phyloP scores from a whole-genome alignment of 768 basidiomycete species.

The Clathrus columnatus region DNA sequence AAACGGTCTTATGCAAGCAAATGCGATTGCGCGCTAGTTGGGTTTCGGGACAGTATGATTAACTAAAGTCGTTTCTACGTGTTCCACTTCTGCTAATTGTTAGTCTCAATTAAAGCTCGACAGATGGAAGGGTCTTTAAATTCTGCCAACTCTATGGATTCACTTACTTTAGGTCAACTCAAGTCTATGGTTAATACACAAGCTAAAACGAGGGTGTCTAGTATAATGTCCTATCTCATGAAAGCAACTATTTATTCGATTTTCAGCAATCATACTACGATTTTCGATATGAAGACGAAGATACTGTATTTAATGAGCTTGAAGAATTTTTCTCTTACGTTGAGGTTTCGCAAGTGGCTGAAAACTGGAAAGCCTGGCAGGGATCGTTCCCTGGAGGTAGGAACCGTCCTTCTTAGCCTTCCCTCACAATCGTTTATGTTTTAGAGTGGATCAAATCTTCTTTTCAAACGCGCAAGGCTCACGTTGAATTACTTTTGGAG shows the following conservation, averaged over 20 bases:
- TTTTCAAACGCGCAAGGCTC: slow-evolving; percentile 51
- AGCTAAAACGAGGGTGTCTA: slow-evolving; percentile 65
- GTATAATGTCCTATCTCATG: slow-evolving; percentile 10
- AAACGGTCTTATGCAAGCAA: no score
- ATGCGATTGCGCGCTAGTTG: not conserved
- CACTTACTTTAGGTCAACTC: slow-evolving; percentile 53
- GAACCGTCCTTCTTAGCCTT: slow-evolving; percentile 19
- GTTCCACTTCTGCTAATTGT: not conserved
- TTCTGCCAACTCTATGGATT: not conserved
- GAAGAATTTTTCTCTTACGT: slow-evolving; percentile 98
- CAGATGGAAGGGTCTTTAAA: slow-evolving; percentile 6
- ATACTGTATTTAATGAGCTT: slow-evolving; percentile 91
- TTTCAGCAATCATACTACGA: slow-evolving; percentile 77
- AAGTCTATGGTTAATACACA: slow-evolving; percentile 60
- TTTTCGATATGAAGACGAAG: slow-evolving; percentile 93
- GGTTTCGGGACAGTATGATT: no score
- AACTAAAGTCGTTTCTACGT: no score
- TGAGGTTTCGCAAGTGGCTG: slow-evolving; percentile 84
- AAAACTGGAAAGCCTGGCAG: slow-evolving; percentile 83
- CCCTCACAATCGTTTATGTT: slow-evolving; percentile 13
- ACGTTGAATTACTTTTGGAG: slow-evolving; percentile 76
- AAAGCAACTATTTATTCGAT: slow-evolving; percentile 2
- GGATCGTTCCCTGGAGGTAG: slow-evolving; percentile 72
- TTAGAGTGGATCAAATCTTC: slow-evolving; percentile 76
- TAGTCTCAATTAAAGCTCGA: not conserved